Evolutionary conservation across 2,329 filamentous ascomycete species (phyloP), one percentile per base, ranked within the genome.

Genomic region (Tolypocladium paradoxum): DNA sequence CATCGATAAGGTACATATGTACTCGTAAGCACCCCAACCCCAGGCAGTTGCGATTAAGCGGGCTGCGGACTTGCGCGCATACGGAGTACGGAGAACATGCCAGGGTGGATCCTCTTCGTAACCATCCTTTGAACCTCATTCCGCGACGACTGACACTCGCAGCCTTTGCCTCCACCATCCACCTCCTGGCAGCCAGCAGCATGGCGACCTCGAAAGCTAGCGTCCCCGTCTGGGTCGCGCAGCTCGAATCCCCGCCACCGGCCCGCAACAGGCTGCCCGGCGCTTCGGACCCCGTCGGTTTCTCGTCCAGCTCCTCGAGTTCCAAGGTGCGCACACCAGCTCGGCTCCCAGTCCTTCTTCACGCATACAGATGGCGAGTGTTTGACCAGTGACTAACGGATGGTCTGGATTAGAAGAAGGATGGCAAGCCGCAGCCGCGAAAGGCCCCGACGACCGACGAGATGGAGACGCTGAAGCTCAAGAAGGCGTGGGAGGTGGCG

Each of bases 401-500:
- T 5, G 2, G n/a, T 1, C 38, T 78, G 74, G 78, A 79, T 60
- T 73, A 76, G 61, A 74, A 76, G 31, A 79, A 78, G 57, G 74
- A 78, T 53, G 56, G 68, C 55, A 79, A 77, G 60, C 53, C 62
- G 46, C 72, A 75, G 59, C 77, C 68, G 54, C 83, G 86, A 61
- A 83, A 86, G 63, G 76, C 85, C 55, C 86, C 87, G 34, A 85
- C 87, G 1, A 71, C 85, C 60, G 87, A 87, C 63, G 91, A 97
- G 72, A 96, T 91, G 79, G 92, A 97, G 69, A 90, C 87, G 24
- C 77, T 99, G 58, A 97, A 97, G 77, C 76, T 99, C 63, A 99
- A 99, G 74, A 99, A 99, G 71, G 93, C 93, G 0, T 99, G 93
- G 93, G 93, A 99, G 71, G 82, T 99, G 46, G 92, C 93, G 43